Percentiles rank a stretch among this genome's conserved stretches.
Conservation (phyloP, 768 basidiomycete genomes). For the Lentinula boryana region DNA sequence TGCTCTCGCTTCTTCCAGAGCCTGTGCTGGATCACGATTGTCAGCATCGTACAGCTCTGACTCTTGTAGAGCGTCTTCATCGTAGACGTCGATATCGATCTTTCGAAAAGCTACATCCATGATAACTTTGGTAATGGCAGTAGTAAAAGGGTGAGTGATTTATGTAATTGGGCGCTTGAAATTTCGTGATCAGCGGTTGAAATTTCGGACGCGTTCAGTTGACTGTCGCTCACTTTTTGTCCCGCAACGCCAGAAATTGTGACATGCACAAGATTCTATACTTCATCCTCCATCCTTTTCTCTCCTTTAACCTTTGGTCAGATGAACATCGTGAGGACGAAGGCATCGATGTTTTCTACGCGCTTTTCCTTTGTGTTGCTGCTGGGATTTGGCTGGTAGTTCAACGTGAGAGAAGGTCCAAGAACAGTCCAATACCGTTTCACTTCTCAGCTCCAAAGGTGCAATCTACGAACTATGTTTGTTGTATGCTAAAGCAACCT, state of each 20-base stretch:
- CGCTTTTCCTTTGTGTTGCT: constrained; percentile 64
- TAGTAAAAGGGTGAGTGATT: no score
- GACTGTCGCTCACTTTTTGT: background rate
- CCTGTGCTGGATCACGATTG: constrained; percentile 69
- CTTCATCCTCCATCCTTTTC: constrained; percentile 48
- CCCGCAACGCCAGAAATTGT: background rate
- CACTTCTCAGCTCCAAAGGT: constrained; percentile 53
- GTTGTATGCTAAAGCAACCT: background rate
- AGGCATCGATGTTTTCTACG: constrained; percentile 60
- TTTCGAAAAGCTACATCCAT: constrained; percentile 56
- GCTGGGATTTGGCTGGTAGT: constrained; percentile 78
- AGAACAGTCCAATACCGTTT: constrained; percentile 73
- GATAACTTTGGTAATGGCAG: background rate
- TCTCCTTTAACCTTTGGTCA: constrained; percentile 41
- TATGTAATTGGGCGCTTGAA: background rate
- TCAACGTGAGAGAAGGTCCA: constrained; percentile 65
- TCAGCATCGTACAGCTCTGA: constrained; percentile 85
- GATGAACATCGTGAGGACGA: constrained; percentile 41
- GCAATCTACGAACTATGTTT: background rate
- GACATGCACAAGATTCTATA: constrained; percentile 7
- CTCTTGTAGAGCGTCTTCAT: constrained; percentile 85
- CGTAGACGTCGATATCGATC: constrained; percentile 90
- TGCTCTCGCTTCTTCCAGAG: constrained; percentile 71
- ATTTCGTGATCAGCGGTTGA: background rate
- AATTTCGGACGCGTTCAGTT: background rate